A percentile compares a stretch with the other conserved stretches of the same genome.
phyloP scores from a whole-genome alignment of 2,329 filamentous ascomycete genomes.

The Celoporthe dispersa region DNA sequence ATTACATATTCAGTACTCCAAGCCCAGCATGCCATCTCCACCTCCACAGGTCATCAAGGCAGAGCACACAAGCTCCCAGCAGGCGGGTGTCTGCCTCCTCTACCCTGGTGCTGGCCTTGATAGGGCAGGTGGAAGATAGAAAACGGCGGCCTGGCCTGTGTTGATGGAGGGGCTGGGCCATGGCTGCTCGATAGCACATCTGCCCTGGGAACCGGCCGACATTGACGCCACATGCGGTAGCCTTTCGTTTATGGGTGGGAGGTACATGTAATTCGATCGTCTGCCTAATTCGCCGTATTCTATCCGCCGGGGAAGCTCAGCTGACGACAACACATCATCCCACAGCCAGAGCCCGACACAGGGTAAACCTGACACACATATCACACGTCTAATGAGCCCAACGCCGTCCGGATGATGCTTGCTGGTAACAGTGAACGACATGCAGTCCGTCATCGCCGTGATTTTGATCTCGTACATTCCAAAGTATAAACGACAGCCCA shows the following conservation, averaged over 20 bases:
- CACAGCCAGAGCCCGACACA: neutral
- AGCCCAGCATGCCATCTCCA: neutral
- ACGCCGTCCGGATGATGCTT: conserved; percentile 28
- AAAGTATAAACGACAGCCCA: conserved; percentile 7
- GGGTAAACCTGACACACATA: neutral
- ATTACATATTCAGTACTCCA: neutral
- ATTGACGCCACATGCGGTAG: neutral
- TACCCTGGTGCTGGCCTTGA: neutral
- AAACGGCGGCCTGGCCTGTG: neutral
- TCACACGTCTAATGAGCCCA: conserved; percentile 18
- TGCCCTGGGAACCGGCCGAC: neutral
- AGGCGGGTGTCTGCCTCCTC: neutral
- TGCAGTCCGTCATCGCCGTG: conserved; percentile 12
- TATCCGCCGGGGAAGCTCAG: conserved; percentile 4
- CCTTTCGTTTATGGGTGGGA: too few relatives aligned
- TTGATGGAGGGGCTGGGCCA: neutral
- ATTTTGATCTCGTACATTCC: conserved; percentile 13
- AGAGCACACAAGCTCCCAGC: neutral
- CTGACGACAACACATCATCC: neutral
- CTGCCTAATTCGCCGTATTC: conserved; percentile 2
- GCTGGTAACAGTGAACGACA: conserved; percentile 7
- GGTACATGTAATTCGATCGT: conserved; percentile 5
- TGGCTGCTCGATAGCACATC: too few relatives aligned
- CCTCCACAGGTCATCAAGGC: neutral
- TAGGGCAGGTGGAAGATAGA: neutral